Conservation (phyloP, 163 green algal genomes). For the Scenedesmus sp. region DNA sequence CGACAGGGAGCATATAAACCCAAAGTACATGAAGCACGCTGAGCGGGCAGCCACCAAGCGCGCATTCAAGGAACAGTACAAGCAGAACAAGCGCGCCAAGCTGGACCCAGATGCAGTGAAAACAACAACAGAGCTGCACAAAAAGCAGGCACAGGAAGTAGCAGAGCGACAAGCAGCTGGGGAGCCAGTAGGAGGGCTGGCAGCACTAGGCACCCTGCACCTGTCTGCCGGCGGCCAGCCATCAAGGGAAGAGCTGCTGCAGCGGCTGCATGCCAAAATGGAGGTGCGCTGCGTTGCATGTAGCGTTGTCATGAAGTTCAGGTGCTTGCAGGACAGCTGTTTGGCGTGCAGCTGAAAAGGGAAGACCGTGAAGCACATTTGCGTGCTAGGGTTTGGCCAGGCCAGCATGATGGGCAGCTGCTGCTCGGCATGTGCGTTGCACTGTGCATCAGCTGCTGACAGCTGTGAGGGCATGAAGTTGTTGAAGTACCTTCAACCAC, state of each 20-base stretch:
- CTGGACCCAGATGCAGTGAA: constrained; percentile 56
- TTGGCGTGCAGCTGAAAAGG: not conserved
- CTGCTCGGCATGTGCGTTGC: not conserved
- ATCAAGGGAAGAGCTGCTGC: constrained; percentile 41
- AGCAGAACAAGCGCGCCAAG: constrained; percentile 49
- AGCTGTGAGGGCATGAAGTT: not conserved
- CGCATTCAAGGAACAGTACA: constrained; percentile 54
- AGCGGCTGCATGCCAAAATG: constrained; percentile 46
- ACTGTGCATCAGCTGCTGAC: not conserved
- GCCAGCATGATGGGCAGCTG: not conserved
- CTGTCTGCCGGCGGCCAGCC: constrained; percentile 26
- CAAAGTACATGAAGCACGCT: constrained; percentile 52
- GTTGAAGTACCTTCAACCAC: too few relatives aligned
- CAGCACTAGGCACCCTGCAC: constrained; percentile 23
- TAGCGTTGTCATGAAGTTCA: not conserved
- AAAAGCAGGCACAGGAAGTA: constrained; percentile 30
- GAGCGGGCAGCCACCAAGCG: constrained; percentile 44
- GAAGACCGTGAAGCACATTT: not conserved
- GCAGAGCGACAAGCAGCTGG: not conserved
- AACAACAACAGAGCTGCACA: constrained; percentile 52
- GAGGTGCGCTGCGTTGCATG: not conserved
- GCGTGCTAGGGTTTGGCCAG: not conserved
- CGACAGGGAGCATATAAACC: constrained; percentile 44
- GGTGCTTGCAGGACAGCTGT: not conserved
- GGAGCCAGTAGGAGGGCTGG: constrained; percentile 5